Evolutionary conservation across 345 rosid species (phyloP), one percentile per base, ranked within the genome.

Genomic region (Punica granatum): DNA sequence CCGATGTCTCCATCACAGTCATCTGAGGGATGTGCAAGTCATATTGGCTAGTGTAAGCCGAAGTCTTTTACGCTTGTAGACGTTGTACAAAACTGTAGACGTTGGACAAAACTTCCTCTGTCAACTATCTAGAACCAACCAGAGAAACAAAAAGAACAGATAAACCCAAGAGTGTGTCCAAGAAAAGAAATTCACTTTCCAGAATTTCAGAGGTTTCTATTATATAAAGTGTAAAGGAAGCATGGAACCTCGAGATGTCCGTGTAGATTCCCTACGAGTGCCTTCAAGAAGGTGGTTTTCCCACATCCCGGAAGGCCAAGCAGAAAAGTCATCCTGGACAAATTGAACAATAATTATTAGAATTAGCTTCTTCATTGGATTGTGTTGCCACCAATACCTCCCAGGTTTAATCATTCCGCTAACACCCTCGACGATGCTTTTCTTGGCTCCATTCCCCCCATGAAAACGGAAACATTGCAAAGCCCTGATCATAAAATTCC

Each of bases 301-400:
- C 93, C 92, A 75, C 93, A 85, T 30, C 96, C 93, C 49, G 93
- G 96, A 35, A 91, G 92, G 31, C 96, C 96, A 66, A 90, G 89
- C 68, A 90, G 67, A 43, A 90, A 58, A 59, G 93, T 84, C 80
- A 87, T 80, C 72, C 96, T 85, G 80, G 66, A 51, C 31, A 54
- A 54, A 30, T 46, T 44, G 30, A 67, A 14, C 23, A 6, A 23
- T 16, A 46, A 39, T 7, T 53, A 59, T n/a, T n/a, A 26, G 4
- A 30, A 14, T 14, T n/a, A n/a, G 34, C 23, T 1, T 30, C 7
- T 56, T n/a, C n/a, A n/a, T n/a, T n/a, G n/a, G n/a, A n/a, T n/a
- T n/a, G n/a, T n/a, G n/a, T n/a, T n/a, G n/a, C n/a, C n/a, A n/a
- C n/a, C 33, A 63, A 7, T 68, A 88, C 97, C 92, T 85, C 82